A percentile compares a stretch with the other conserved stretches of the same genome.
Conservation (phyloP, 2,329 filamentous ascomycete genomes). For the Trichothecium roseum region DNA sequence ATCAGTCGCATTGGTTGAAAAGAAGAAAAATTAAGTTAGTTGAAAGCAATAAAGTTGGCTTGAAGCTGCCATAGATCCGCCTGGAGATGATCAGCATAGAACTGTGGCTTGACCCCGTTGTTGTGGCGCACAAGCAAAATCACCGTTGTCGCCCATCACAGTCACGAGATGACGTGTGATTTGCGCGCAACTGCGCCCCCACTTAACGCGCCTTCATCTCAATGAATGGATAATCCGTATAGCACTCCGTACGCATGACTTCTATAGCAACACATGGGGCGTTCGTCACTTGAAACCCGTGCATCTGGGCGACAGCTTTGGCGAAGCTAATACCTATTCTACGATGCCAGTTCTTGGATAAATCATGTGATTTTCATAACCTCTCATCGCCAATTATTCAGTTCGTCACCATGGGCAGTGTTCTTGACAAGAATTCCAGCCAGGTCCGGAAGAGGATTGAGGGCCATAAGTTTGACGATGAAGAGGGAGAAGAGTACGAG, state of each 20-base stretch:
- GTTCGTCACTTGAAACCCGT: no score
- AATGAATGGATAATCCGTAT: no score
- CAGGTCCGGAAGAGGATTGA: constrained; percentile 52
- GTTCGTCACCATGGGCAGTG: constrained; percentile 41
- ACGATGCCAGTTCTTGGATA: not conserved
- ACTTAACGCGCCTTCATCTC: constrained; percentile 8
- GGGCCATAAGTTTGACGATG: constrained; percentile 62
- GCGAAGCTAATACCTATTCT: not conserved
- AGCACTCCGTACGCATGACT: no score
- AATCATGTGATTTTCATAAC: not conserved
- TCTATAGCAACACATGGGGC: no score
- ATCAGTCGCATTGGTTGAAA: no score
- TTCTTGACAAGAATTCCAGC: constrained; percentile 53
- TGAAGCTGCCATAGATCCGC: no score
- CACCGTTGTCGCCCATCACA: not conserved
- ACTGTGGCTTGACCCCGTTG: constrained; percentile 9
- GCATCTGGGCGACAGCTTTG: no score
- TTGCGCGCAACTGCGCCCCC: not conserved
- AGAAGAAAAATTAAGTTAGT: no score
- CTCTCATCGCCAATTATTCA: not conserved
- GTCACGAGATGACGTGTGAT: not conserved
- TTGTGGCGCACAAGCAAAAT: no score
- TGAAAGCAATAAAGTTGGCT: no score
- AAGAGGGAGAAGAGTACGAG: constrained; percentile 85
- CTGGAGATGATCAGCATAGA: constrained; percentile 1